Evolutionary conservation across 75 land plant genomes (phyloP).

Genomic region (Cunninghamia lanceolata): DNA sequence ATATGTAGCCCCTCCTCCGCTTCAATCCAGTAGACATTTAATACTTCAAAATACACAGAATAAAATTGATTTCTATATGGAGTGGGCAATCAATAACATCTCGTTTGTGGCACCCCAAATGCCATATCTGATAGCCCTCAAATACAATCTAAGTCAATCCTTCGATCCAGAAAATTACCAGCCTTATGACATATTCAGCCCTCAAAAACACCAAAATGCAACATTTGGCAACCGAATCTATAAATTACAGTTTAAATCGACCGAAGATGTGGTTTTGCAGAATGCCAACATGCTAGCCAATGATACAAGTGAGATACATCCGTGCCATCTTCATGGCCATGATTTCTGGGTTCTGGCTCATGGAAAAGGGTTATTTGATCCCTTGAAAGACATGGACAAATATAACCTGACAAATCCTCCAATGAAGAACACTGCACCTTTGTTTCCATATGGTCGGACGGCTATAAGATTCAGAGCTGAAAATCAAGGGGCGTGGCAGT

Average conservation of each 20-base stretch:
- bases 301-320: slow-evolving; percentile 78
- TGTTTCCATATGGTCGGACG: no score
- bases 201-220: slow-evolving; percentile 33
- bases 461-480: no score
- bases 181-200: slow-evolving; percentile 36
- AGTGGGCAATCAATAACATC: slow-evolving; percentile 89
- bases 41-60: slow-evolving; percentile 79
- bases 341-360: slow-evolving; percentile 90
- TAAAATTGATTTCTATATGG: slow-evolving; percentile 52
- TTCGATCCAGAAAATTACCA: slow-evolving; percentile 43
- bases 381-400: slow-evolving; percentile 22
- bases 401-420: slow-evolving; percentile 68
- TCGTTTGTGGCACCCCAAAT: slow-evolving; percentile 59
- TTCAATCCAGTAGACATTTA: slow-evolving; percentile 24
- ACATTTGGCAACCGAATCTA: slow-evolving; percentile 39
- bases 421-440: no score
- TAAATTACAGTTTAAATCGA: slow-evolving; percentile 42
- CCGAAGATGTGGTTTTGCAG: slow-evolving; percentile 65
- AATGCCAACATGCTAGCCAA: slow-evolving; percentile 48
- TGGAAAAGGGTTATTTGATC: slow-evolving; percentile 61
- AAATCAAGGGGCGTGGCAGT: no score
- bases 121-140: slow-evolving; percentile 67
- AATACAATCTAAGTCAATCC: slow-evolving; percentile 31
- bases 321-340: slow-evolving; percentile 98
- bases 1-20: slow-evolving; percentile 36